Percentiles rank a stretch among this genome's conserved stretches.
phyloP scores from a whole-genome alignment of 768 basidiomycete species.

The Russula olivacea region DNA sequence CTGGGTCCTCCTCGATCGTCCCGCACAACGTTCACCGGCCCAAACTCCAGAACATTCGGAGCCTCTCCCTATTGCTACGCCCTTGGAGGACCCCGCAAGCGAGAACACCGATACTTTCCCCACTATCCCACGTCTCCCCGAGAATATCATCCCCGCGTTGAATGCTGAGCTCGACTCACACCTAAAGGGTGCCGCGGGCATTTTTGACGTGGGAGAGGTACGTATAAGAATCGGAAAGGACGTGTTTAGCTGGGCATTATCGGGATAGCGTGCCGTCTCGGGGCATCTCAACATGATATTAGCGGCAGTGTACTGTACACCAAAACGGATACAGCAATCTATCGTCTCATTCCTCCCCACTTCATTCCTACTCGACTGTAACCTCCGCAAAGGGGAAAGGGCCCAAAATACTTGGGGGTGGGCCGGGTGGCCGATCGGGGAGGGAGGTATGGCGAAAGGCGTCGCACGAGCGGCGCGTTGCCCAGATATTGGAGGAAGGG shows the following conservation, averaged over 20 bases:
- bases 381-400: too few species aligned
- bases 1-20: conserved; percentile 64
- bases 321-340: background rate
- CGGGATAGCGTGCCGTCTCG: background rate
- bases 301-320: background rate
- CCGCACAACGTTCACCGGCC: background rate
- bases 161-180: conserved; percentile 4
- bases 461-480: background rate
- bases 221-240: conserved; percentile 15
- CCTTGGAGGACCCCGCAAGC: conserved; percentile 7
- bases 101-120: background rate
- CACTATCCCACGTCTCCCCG: background rate
- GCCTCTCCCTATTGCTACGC: background rate
- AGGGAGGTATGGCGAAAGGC: too few species aligned
- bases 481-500: background rate
- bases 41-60: background rate
- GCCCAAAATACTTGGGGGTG: background rate
- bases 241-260: background rate
- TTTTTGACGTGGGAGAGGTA: conserved; percentile 8
- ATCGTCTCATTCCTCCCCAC: background rate
- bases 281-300: background rate
- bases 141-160: conserved; percentile 4
- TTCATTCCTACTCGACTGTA: background rate
- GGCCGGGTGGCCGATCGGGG: background rate
- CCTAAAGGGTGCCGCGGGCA: background rate